Percentiles rank a stretch among this genome's conserved stretches.
Evolutionary conservation across 371 early-diverging fungal species (phyloP).

Genomic region (Mucor circinelloides): DNA sequence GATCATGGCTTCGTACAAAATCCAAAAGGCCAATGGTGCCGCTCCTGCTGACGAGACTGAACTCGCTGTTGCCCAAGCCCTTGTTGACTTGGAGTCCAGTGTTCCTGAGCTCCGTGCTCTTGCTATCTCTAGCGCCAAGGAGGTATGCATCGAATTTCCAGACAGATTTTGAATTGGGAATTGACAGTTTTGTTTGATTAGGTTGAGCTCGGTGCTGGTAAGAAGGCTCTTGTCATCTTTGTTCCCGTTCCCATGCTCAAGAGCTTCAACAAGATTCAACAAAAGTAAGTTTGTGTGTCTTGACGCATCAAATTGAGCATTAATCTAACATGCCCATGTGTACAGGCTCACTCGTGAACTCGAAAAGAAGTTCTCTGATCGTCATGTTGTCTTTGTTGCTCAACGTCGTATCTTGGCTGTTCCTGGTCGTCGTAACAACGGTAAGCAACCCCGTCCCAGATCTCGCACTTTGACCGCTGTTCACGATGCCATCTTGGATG

Average conservation of each 20-base stretch:
- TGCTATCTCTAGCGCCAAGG: conserved; percentile 90
- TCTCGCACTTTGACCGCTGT: conserved; percentile 95
- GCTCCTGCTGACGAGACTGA: conserved; percentile 83
- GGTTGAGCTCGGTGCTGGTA: conserved; percentile 90
- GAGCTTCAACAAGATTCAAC: conserved; percentile 94
- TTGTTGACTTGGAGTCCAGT: conserved; percentile 92
- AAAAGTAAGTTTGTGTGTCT: conserved; percentile 63
- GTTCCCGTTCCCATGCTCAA: conserved; percentile 93
- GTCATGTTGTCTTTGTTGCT: conserved; percentile 93
- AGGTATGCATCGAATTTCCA: conserved; percentile 57
- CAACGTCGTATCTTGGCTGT: conserved; percentile 94
- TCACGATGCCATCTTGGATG: conserved; percentile 93
- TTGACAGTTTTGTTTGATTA: conserved; percentile 20
- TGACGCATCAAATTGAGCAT: too few relatives aligned
- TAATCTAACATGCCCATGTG: background rate
- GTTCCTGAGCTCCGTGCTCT: conserved; percentile 89
- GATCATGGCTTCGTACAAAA: conserved; percentile 60
- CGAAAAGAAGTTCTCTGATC: conserved; percentile 98
- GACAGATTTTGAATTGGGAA: background rate
- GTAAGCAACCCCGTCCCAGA: conserved; percentile 91
- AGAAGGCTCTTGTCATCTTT: conserved; percentile 93
- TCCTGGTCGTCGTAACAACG: conserved; percentile 84
- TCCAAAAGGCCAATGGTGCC: conserved; percentile 77
- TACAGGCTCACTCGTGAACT: conserved; percentile 91
- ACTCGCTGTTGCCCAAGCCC: conserved; percentile 91